Evolutionary conservation across 2,329 filamentous ascomycete species (phyloP).

Genomic region (Elsinoe perseae): DNA sequence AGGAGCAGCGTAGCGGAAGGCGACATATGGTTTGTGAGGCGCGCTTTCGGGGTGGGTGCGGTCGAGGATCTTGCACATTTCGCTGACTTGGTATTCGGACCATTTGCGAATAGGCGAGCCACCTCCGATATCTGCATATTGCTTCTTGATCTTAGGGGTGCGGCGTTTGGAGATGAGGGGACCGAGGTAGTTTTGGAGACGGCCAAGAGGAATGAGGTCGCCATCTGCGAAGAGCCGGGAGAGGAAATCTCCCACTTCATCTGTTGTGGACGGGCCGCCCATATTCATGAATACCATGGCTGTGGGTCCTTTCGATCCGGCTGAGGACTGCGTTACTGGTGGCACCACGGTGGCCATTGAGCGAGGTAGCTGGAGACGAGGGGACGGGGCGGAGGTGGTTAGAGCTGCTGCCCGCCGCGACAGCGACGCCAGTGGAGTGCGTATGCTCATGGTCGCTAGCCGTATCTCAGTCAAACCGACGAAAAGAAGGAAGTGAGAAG

Average conservation of each 20-base stretch:
- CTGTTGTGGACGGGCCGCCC: constrained; percentile 83
- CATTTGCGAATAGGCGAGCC: constrained; percentile 98
- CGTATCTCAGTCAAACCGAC: background rate
- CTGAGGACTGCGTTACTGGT: constrained; percentile 71
- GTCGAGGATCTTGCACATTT: constrained; percentile 98
- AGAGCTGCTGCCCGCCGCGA: constrained; percentile 16
- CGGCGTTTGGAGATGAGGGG: constrained; percentile 76
- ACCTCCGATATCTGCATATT: constrained; percentile 90
- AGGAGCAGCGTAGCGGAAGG: constrained; percentile 89
- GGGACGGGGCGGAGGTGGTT: background rate
- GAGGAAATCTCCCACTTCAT: constrained; percentile 83
- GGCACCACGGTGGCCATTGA: constrained; percentile 55
- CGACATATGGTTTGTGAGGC: constrained; percentile 94
- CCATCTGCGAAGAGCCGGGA: constrained; percentile 88
- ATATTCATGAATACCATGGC: constrained; percentile 99
- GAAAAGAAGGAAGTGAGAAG: background rate
- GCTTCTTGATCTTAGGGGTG: constrained; percentile 93
- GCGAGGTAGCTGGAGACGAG: constrained; percentile 2
- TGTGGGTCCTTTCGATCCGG: constrained; percentile 69
- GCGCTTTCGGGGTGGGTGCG: constrained; percentile 84
- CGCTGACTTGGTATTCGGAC: constrained; percentile 86
- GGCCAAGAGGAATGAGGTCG: constrained; percentile 91
- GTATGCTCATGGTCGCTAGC: constrained; percentile 15
- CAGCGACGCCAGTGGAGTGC: constrained; percentile 16
- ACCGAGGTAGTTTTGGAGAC: constrained; percentile 82